These are phyloP conservation scores for Neurospora intermedia DNA, from an alignment of 495 filamentous ascomycete species.

Conservation along the genomic window DNA sequence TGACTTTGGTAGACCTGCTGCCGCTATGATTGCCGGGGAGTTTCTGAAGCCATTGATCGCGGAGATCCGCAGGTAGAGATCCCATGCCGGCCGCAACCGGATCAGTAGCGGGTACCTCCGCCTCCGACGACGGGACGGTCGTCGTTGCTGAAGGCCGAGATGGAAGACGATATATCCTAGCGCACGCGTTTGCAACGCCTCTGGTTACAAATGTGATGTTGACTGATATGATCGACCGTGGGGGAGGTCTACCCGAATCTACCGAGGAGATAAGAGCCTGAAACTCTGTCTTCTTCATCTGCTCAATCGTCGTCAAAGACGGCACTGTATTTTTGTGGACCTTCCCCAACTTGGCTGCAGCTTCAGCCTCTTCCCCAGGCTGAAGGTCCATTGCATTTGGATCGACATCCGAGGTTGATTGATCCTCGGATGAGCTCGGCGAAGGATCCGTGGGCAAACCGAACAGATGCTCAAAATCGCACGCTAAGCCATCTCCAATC, in stretches of 20 bases:
- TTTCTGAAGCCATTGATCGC: conserved; percentile 36
- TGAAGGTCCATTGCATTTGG: conserved; percentile 18
- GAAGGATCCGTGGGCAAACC: conserved; percentile 8
- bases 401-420: conserved; percentile 3
- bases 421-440: conserved; percentile 14
- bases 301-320: conserved; percentile 11
- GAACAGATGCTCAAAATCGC: conserved; percentile 70
- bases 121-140: conserved; percentile 15
- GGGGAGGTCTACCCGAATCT: conserved; percentile 6
- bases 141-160: not conserved
- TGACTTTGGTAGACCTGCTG: not conserved
- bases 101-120: conserved; percentile 31
- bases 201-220: conserved; percentile 26
- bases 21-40: conserved; percentile 3
- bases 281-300: conserved; percentile 24
- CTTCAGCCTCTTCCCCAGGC: conserved; percentile 2
- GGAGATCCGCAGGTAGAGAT: conserved; percentile 25
- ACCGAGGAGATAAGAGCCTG: conserved; percentile 7
- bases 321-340: not conserved
- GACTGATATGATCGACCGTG: conserved; percentile 22
- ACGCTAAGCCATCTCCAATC: conserved; percentile 71
- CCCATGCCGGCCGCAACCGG: conserved; percentile 8
- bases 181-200: conserved; percentile 30
- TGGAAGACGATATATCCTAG: conserved; percentile 39
- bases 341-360: not conserved